Conservation (phyloP, 768 basidiomycete genomes). For the Pleurotus sapidus region DNA sequence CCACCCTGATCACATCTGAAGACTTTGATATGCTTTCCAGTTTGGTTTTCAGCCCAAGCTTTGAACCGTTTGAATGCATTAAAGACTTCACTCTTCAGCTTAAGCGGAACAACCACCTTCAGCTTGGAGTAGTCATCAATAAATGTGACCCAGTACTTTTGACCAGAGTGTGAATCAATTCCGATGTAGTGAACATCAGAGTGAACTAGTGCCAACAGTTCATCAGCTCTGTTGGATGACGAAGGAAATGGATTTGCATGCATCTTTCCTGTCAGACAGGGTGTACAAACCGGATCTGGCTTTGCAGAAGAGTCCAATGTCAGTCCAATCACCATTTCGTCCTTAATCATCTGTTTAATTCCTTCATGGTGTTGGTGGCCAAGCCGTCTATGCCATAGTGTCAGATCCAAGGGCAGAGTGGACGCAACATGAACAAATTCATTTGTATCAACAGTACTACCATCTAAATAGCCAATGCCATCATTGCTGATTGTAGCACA, state of each 20-base stretch:
- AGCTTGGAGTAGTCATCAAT: too few relatives aligned
- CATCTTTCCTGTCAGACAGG: slow-evolving; percentile 18
- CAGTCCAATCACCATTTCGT: too few relatives aligned
- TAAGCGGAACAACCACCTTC: slow-evolving; percentile 9
- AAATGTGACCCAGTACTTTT: too few relatives aligned
- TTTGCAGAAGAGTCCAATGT: too few relatives aligned
- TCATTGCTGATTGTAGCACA: neutral
- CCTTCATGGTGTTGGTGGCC: slow-evolving; percentile 22
- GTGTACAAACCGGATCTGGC: neutral
- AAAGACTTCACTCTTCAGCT: slow-evolving; percentile 21
- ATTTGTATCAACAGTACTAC: too few relatives aligned
- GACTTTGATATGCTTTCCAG: too few relatives aligned
- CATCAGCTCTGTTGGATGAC: slow-evolving; percentile 4
- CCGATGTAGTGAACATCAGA: slow-evolving; percentile 13
- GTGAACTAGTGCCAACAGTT: slow-evolving; percentile 14
- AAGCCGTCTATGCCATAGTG: slow-evolving; percentile 26
- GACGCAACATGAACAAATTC: too few relatives aligned
- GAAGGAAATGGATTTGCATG: slow-evolving; percentile 16
- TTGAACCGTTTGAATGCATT: slow-evolving; percentile 21
- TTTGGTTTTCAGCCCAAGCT: slow-evolving; percentile 14
- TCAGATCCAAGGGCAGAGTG: slow-evolving; percentile 20
- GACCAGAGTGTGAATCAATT: neutral
- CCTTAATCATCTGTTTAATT: slow-evolving; percentile 5
- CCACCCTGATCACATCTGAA: slow-evolving; percentile 31
- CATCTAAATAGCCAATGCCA: neutral